phyloP scores from a whole-genome alignment of 2,329 filamentous ascomycete species.

The Pseudogymnoascus sp. region DNA sequence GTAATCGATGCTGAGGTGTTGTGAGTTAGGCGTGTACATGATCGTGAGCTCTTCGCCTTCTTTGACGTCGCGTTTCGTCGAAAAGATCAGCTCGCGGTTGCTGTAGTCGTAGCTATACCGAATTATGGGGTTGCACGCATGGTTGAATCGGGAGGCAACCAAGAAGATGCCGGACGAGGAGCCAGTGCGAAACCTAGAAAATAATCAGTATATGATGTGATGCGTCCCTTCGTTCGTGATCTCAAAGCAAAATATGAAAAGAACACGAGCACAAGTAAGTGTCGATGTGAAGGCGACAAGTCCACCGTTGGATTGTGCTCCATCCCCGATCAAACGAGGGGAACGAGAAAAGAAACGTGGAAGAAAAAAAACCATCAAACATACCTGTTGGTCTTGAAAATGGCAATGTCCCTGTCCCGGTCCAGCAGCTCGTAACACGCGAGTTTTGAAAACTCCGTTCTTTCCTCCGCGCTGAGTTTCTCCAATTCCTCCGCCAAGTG shows the following conservation, averaged over 20 bases:
- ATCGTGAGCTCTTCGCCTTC: slow-evolving; percentile 44
- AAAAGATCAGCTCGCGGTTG: slow-evolving; percentile 33
- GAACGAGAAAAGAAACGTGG: no score
- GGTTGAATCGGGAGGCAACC: slow-evolving; percentile 48
- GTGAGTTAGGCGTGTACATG: slow-evolving; percentile 36
- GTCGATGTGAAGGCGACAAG: background rate
- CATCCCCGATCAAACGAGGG: background rate
- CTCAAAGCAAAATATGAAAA: background rate
- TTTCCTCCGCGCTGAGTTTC: slow-evolving; percentile 16
- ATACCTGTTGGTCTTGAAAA: slow-evolving; percentile 26
- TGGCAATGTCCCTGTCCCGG: slow-evolving; percentile 15
- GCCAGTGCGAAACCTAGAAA: background rate
- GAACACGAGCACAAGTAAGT: background rate
- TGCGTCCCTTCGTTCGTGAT: background rate
- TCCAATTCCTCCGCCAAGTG: slow-evolving; percentile 16
- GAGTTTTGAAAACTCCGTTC: slow-evolving; percentile 17
- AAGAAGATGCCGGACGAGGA: slow-evolving; percentile 35
- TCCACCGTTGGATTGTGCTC: background rate
- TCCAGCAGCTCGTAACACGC: slow-evolving; percentile 14
- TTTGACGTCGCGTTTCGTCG: slow-evolving; percentile 29
- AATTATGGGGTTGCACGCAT: slow-evolving; percentile 41
- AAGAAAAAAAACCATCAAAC: background rate
- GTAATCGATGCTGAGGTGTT: slow-evolving; percentile 35
- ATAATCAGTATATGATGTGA: background rate
- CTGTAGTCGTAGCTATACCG: slow-evolving; percentile 34